Percentiles rank a stretch among this genome's conserved stretches.
Conservation (phyloP, 2,329 filamentous ascomycete species). For the Lecanoromycetidae sp. region DNA sequence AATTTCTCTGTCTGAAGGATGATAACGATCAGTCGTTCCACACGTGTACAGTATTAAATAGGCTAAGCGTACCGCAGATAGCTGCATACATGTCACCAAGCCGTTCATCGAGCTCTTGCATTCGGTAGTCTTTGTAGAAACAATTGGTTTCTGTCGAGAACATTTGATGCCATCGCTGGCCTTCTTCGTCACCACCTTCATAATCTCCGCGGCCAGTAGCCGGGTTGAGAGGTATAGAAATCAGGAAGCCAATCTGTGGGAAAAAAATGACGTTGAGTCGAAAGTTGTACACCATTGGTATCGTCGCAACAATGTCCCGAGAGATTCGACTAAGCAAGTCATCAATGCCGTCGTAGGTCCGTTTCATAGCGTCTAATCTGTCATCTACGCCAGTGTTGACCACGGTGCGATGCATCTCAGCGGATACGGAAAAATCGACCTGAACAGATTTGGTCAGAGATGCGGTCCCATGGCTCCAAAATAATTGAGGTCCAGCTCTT, state of each 20-base stretch:
- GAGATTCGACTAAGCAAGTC: conserved; percentile 58
- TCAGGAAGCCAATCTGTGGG: conserved; percentile 82
- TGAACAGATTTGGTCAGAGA: conserved; percentile 18
- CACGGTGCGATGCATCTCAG: conserved; percentile 57
- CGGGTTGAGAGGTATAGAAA: conserved; percentile 54
- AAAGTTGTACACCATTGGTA: conserved; percentile 46
- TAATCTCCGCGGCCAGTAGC: conserved; percentile 49
- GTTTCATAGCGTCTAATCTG: conserved; percentile 66
- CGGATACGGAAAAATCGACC: conserved; percentile 71
- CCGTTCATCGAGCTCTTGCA: conserved; percentile 66
- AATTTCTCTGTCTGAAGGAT: conserved; percentile 61
- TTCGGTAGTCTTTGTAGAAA: conserved; percentile 78
- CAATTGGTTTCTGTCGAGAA: conserved; percentile 59
- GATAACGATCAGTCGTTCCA: neutral
- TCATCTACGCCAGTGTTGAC: conserved; percentile 60
- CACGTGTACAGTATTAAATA: neutral
- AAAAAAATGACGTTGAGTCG: conserved; percentile 73
- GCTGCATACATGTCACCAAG: conserved; percentile 75
- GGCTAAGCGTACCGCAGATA: conserved; percentile 55
- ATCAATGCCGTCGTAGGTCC: conserved; percentile 65
- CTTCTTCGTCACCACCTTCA: conserved; percentile 44
- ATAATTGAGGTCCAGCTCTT: conserved; percentile 13
- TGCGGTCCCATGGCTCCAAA: too few relatives aligned
- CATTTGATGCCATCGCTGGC: conserved; percentile 61
- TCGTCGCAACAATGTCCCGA: conserved; percentile 46